These are phyloP conservation scores for Paratrypanosoma confusum DNA, from an alignment of 208 protist genomes.

Conservation along the genomic window DNA sequence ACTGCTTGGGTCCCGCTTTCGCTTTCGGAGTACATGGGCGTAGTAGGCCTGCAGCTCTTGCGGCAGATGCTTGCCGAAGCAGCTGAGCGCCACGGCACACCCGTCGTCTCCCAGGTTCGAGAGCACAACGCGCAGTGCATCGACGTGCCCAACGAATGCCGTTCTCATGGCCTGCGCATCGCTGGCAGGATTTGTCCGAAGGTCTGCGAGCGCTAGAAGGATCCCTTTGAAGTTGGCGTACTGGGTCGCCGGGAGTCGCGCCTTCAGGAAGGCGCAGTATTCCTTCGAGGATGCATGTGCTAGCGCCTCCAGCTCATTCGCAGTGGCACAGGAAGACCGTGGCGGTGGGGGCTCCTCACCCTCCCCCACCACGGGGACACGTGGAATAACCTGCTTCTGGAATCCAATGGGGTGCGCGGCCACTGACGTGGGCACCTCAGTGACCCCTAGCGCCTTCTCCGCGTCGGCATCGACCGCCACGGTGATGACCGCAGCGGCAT, in stretches of 20 bases:
- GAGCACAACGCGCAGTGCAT: constrained; percentile 15
- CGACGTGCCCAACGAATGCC: constrained; percentile 7
- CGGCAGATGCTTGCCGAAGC: constrained; percentile 72
- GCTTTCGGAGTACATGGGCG: constrained; percentile 23
- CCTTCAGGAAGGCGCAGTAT: constrained; percentile 75
- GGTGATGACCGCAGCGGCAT: too few relatives aligned
- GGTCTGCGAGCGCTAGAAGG: constrained; percentile 38
- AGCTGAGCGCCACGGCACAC: constrained; percentile 15
- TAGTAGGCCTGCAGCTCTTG: constrained; percentile 52
- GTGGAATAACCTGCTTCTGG: too few relatives aligned
- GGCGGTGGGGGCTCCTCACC: neutral
- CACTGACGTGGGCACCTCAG: too few relatives aligned
- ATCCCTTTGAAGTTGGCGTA: constrained; percentile 53
- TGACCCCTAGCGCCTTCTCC: too few relatives aligned
- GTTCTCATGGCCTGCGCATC: constrained; percentile 9
- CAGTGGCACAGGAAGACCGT: neutral
- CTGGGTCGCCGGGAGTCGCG: constrained; percentile 19
- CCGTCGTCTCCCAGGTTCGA: constrained; percentile 34
- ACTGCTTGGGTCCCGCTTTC: too few relatives aligned
- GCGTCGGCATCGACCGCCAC: too few relatives aligned
- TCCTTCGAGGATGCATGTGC: constrained; percentile 29
- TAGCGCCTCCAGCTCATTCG: neutral
- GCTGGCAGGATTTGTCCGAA: constrained; percentile 1
- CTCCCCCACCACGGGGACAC: too few relatives aligned
- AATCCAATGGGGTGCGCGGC: too few relatives aligned